Evolutionary conservation across 371 early-diverging fungal species (phyloP), one percentile per base, ranked within the genome.

Genomic region (Haplosporangium sp.): DNA sequence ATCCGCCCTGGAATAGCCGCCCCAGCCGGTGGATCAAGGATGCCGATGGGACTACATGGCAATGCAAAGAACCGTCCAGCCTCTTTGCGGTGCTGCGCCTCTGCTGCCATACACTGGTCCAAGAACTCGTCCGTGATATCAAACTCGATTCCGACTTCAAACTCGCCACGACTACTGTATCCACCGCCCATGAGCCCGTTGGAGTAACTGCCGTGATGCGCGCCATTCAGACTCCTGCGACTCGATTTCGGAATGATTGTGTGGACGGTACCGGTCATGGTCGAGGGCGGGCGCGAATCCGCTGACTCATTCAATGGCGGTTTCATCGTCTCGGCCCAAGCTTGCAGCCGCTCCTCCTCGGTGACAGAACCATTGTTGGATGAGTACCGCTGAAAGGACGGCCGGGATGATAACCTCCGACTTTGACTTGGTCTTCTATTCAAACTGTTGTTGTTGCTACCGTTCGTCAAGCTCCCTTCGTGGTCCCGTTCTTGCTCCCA

Each of bases 61-160:
- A 77, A 54, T 0, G 79, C 79, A 64, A 77, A 77, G 57, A 77
- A 77, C 41, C 55, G 67, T 38, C 79, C 79, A 7, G 79, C 79
- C 6, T 68, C 79, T 42, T 56, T 67, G 6, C 79, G 72, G 23
- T 77, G 79, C 41, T 77, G 79, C 0, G 79, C 62, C 14, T 77
- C 79, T 10, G 68, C 64, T 0, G 64, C 64, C 20, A 77, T 72
- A 23, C 79, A 77, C 55, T 77, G 68, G 12, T 77, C 79, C 65
- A 77, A 23, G 40, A 77, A 68, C 23, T 55, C 51, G 16, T 60
- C 72, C n/a, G 79, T 77, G 62, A 68, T 72, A 37, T 77, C 79
- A 68, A 77, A 77, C 62, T 72, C 79, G 16, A 64, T 51, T 1
- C 79, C 79, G 2, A 77, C 79, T 37, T 77, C 79, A 62, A 72